Evolutionary conservation across 176 grass and related monocot genomes (phyloP), one percentile per base, ranked within the genome.

Genomic region (Pontederia paniculata): DNA sequence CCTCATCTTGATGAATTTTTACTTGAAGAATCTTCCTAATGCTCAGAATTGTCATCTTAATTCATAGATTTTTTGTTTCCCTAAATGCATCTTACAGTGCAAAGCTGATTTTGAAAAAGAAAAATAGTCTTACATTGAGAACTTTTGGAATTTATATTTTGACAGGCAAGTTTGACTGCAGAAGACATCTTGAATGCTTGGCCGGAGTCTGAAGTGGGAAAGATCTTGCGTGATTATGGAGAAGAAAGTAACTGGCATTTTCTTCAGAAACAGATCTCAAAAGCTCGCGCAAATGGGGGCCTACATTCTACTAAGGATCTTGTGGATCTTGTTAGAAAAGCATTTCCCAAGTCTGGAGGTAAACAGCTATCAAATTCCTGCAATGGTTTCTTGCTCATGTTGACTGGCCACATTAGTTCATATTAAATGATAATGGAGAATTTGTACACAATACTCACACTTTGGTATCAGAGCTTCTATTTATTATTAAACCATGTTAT

Each of bases 181-280:
- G 86, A 84, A 52, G 86, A 97, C 69, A 88, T 91, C 66, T 78
- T 97, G 74, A 90, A 91, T 78, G 78, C 76, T 58, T 97, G 86
- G 86, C 83, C 83, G 21, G 93, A 90, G 55, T 54, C 66, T 71
- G 93, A 97, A 79, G 64, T 97, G 67, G 83, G 83, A n/a, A 83
- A 62, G 60, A 77, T 90, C 70, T 55, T 90, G 41, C 74, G 80
- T 81, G 91, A 97, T 50, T 97, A 84, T 66, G 80, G 91, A 55
- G 91, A 90, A 57, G 91, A 97, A 82, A 84, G 74, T 65, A 97
- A 97, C 55, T 97, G 91, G 83, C 64, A 77, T 18, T 77, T 65
- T 23, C 69, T 90, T 81, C 86, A 90, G 60, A 87, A 81, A 50
- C 71, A 83, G 66, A 96, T 96, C 74, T 70, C 84, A 51, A 65